Conservation (phyloP, 768 basidiomycete genomes). For the Boletus pseudopeckii region DNA sequence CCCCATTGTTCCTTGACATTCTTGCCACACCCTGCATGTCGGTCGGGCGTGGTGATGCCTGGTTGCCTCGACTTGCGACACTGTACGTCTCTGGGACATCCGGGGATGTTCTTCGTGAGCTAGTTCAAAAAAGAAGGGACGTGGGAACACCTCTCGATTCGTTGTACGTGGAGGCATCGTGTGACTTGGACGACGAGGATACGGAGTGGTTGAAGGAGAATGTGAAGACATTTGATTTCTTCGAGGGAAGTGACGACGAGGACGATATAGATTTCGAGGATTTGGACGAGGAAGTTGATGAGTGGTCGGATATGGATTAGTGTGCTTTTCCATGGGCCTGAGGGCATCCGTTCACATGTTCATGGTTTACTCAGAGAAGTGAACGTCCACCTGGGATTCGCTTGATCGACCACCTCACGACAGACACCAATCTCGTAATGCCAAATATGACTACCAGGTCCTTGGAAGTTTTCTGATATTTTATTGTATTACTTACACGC, state of each 20-base stretch:
- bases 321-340: background rate
- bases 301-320: conserved; percentile 16
- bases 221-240: conserved; percentile 50
- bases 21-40: conserved; percentile 5
- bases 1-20: conserved; percentile 25
- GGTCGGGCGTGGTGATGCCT: conserved; percentile 11
- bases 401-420: background rate
- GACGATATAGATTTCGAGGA: conserved; percentile 30
- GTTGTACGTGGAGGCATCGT: conserved; percentile 44
- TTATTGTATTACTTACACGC: background rate
- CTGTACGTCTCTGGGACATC: conserved; percentile 45
- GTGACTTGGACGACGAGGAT: conserved; percentile 40
- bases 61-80: conserved; percentile 50
- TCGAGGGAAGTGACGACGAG: conserved; percentile 53
- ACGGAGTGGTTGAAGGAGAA: conserved; percentile 51
- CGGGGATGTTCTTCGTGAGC: conserved; percentile 38
- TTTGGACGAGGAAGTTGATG: conserved; percentile 5
- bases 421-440: background rate
- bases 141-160: conserved; percentile 45
- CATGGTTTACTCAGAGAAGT: background rate
- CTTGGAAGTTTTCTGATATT: background rate
- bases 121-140: conserved; percentile 43
- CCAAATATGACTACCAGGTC: background rate
- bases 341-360: background rate
- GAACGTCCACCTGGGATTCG: background rate